Conservation (phyloP, 2,329 filamentous ascomycete genomes). For the Nemania sp. region DNA sequence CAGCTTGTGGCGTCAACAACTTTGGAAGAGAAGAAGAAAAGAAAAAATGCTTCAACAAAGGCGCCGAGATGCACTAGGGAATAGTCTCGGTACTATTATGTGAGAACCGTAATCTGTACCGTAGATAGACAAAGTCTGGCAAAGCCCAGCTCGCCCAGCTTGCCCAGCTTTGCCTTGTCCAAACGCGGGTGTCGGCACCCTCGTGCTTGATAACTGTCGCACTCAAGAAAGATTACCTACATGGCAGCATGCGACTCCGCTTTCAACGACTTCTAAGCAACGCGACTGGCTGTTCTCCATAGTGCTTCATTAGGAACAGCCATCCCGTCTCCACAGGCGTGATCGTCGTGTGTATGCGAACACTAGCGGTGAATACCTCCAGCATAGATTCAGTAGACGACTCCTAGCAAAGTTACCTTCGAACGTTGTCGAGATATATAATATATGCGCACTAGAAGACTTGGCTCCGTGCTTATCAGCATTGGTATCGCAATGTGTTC, state of each 20-base stretch:
- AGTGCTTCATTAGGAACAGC: conserved; percentile 22
- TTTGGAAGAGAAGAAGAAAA: too few species aligned
- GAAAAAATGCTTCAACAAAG: not conserved
- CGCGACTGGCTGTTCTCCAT: conserved; percentile 22
- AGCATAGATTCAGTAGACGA: too few species aligned
- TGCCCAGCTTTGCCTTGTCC: not conserved
- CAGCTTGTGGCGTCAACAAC: conserved; percentile 8
- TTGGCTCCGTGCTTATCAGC: conserved; percentile 1
- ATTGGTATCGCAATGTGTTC: not conserved
- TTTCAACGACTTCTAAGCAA: conserved; percentile 7
- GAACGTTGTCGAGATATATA: not conserved
- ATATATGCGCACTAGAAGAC: not conserved
- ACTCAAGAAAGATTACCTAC: not conserved
- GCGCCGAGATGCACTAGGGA: conserved; percentile 10
- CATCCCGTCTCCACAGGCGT: conserved; percentile 22
- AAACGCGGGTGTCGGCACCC: conserved; percentile 22
- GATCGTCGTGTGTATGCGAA: conserved; percentile 18
- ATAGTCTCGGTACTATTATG: conserved; percentile 12
- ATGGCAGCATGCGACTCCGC: conserved; percentile 19
- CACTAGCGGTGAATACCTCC: conserved; percentile 23
- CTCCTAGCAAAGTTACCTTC: not conserved
- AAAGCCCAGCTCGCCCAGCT: conserved; percentile 8
- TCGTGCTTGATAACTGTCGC: conserved; percentile 8
- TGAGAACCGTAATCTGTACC: not conserved
- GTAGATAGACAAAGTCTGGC: not conserved